A percentile compares a stretch with the other conserved stretches of the same genome.
These are phyloP conservation scores for Curvularia hawaiiensis DNA, from an alignment of 2,329 filamentous ascomycete genomes.

Conservation along the genomic window DNA sequence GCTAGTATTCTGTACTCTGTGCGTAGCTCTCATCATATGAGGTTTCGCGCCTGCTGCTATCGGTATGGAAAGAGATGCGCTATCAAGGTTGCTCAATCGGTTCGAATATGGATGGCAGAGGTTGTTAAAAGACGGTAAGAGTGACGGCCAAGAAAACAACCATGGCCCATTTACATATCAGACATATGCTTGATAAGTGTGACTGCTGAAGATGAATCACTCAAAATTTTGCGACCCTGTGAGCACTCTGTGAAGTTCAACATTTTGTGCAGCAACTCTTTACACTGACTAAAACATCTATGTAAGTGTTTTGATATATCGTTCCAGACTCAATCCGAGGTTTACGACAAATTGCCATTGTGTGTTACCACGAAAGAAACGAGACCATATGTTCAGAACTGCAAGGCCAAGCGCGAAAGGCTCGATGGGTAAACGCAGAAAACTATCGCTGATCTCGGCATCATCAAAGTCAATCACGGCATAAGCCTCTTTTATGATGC, in stretches of 20 bases:
- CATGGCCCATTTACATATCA: background rate
- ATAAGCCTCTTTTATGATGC: constrained; percentile 54
- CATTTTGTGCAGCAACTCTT: no score
- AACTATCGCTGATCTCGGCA: constrained; percentile 16
- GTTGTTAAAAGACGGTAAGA: background rate
- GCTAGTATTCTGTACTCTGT: background rate
- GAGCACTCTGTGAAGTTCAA: background rate
- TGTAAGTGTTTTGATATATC: constrained; percentile 14
- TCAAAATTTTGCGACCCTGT: background rate
- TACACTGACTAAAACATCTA: background rate
- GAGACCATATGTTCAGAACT: constrained; percentile 54
- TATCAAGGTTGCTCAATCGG: background rate
- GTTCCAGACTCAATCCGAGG: constrained; percentile 50
- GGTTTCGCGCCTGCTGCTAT: background rate
- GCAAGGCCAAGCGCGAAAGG: constrained; percentile 46
- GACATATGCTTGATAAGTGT: background rate
- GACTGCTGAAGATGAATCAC: background rate
- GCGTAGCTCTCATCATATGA: constrained; percentile 3
- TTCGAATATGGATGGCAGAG: background rate
- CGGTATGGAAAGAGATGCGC: constrained; percentile 1
- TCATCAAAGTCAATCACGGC: constrained; percentile 44
- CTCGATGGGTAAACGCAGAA: constrained; percentile 23
- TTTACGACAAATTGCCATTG: constrained; percentile 58
- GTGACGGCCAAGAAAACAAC: background rate
- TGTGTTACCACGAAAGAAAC: constrained; percentile 56